A percentile compares a stretch with the other conserved stretches of the same genome.
These are phyloP conservation scores for Tagetes patula DNA, from an alignment of 129 eudicot genomes.

Conservation along the genomic window DNA sequence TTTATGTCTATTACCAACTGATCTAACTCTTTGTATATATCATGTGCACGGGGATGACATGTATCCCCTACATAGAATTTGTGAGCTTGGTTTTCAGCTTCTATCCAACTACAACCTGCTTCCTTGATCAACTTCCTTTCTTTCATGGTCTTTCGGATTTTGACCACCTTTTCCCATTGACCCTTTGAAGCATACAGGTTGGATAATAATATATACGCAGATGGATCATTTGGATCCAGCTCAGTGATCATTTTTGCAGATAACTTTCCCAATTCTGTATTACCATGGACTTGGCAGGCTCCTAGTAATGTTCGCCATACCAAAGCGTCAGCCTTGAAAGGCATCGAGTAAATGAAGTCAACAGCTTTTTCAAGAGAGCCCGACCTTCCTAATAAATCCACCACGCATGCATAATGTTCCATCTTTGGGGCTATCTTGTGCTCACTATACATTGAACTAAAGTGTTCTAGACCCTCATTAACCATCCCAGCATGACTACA, in stretches of 20 bases:
- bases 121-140: constrained; percentile 63
- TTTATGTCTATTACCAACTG: constrained; percentile 47
- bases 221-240: constrained; percentile 64
- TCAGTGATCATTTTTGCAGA: constrained; percentile 64
- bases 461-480: constrained; percentile 54
- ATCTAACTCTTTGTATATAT: constrained; percentile 59
- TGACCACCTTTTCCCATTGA: constrained; percentile 56
- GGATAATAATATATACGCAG: constrained; percentile 62
- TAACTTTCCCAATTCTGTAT: constrained; percentile 47
- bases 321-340: constrained; percentile 53
- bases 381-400: constrained; percentile 60
- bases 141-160: constrained; percentile 62
- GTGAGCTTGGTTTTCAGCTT: constrained; percentile 52
- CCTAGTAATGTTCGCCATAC: constrained; percentile 78
- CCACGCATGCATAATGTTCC: constrained; percentile 87
- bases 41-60: constrained; percentile 53
- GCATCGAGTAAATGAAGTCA: constrained; percentile 56
- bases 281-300: constrained; percentile 67
- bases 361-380: constrained; percentile 52
- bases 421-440: constrained; percentile 57
- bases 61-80: constrained; percentile 73
- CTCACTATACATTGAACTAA: constrained; percentile 47
- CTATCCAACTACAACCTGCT: constrained; percentile 90
- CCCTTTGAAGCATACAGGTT: constrained; percentile 71
- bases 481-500: constrained; percentile 71